Evolutionary conservation across 2,329 filamentous ascomycete species (phyloP), one percentile per base, ranked within the genome.

Genomic region (Plectosphaerella cucumerina): DNA sequence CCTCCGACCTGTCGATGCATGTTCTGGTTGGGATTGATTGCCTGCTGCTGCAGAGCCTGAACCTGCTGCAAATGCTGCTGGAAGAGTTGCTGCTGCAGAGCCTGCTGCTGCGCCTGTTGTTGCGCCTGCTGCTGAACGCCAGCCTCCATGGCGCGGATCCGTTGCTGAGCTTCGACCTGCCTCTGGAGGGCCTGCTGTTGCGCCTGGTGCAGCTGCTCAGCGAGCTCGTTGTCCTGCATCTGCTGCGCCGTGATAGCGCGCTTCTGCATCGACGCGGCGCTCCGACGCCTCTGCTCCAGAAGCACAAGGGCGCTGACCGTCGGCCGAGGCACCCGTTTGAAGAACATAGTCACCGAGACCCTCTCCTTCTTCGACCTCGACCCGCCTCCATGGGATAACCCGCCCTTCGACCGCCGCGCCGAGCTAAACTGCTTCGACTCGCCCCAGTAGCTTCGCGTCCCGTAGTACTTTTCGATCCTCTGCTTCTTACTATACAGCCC

Each of bases 291-390:
- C 39, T 42, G 39, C 39, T 42, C 39, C n/a, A 42, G n/a, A 6
- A 42, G 10, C 39, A 11, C n/a, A 6, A 42, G 10, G n/a, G 60
- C 59, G 50, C 70, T 59, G 6, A 65, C 65, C 1, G 62, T 62
- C 1, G 56, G 53, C 20, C 60, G 64, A 2, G 73, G 74, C 3
- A 62, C 61, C 9, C 70, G 65, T 56, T 70, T 73, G 57, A 75
- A 79, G 59, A 76, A 79, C 11, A 69, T 71, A 1, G 67, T 75
- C 41, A 80, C 61, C 10, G 70, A 70, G 9, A 69, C 56, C 10
- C 68, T 66, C 55, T 77, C 70, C n/a, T 57, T 60, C 45, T 50
- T 62, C 54, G 26, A 31, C 26, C 12, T 31, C 12, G 26, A 31
- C 8, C 26, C 26, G 8, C 26, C 26, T 9, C 8, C 26, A 11